Evolutionary conservation across 2,329 filamentous ascomycete species (phyloP), one percentile per base, ranked within the genome.

Genomic region (Xylaria sp.): DNA sequence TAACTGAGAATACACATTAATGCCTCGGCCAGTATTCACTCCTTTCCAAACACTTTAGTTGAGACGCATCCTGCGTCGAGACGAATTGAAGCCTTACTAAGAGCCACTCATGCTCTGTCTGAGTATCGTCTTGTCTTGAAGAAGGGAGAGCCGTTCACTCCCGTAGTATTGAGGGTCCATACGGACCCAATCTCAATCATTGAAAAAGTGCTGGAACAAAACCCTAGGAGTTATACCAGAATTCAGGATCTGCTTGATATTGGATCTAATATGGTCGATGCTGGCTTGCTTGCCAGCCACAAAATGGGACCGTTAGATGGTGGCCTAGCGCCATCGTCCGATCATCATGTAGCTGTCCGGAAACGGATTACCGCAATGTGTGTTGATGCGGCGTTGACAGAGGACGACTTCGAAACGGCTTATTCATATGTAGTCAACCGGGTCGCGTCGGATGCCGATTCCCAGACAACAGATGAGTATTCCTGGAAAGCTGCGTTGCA

Each of bases 341-440:
- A 70, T 25, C 78, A 79, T 51, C 80, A 79, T 9, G 73, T 78
- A 3, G 76, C 83, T 46, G 86, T 88, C 3, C 89, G 91, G 76
- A 88, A 87, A 57, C 88, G 92, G 37, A 89, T 96, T 60, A 90
- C 90, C 6, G 91, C 91, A 67, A 93, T 95, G 91, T 94, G 92
- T 72, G 89, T 95, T 50, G 90, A 94, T 77, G 90, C 91, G 15
- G 92, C 93, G 13, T 84, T 96, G 0, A 84, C 85, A 10, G 92
- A 94, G 76, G 90, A 94, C 71, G 93, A 90, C 77, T 96, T 96
- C 70, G 93, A 97, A 77, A 96, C 93, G 0, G 93, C 93, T 12
- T 96, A 95, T 78, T 94, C 92, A 0, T 95, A 93, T 76, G 90
- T 94, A 1, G 87, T 93, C 56, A 94, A 90, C 76, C 88, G 91